Evolutionary conservation across 2,329 filamentous ascomycete species (phyloP).

Genomic region (Aureobasidium sp.): DNA sequence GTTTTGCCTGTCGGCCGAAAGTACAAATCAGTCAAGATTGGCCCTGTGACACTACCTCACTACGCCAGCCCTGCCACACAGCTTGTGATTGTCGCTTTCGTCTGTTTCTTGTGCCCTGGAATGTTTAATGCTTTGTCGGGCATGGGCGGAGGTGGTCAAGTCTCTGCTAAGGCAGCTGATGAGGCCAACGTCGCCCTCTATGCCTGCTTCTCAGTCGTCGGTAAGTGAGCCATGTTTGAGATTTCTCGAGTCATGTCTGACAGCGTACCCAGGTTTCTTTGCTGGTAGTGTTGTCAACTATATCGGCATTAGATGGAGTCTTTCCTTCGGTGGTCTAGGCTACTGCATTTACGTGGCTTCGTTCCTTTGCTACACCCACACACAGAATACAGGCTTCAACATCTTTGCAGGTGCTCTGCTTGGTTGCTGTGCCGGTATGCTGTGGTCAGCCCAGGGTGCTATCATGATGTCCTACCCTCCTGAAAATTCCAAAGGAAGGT

Average conservation of each 20-base stretch:
- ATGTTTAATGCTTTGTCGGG: constrained; percentile 49
- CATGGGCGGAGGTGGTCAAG: constrained; percentile 44
- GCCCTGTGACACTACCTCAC: constrained; percentile 39
- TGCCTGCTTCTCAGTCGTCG: constrained; percentile 61
- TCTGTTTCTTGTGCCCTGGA: constrained; percentile 48
- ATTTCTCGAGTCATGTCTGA: not conserved
- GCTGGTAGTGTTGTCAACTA: constrained; percentile 69
- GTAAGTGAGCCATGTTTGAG: constrained; percentile 1
- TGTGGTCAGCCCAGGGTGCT: constrained; percentile 77
- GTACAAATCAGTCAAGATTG: constrained; percentile 38
- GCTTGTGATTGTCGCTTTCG: constrained; percentile 44
- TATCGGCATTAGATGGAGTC: constrained; percentile 60
- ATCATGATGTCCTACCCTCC: constrained; percentile 87
- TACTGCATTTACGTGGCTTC: constrained; percentile 69
- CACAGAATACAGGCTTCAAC: constrained; percentile 59
- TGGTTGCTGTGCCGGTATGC: constrained; percentile 69
- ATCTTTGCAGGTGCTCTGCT: constrained; percentile 71
- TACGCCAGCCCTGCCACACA: constrained; percentile 45
- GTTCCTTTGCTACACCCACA: constrained; percentile 66
- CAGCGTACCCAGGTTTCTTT: constrained; percentile 42
- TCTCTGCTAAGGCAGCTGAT: constrained; percentile 47
- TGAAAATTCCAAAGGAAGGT: constrained; percentile 75
- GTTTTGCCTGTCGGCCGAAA: constrained; percentile 41
- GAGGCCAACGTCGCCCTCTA: constrained; percentile 66
- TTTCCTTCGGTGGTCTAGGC: constrained; percentile 67